These are phyloP conservation scores for Boletus reticuloceps DNA, from an alignment of 768 basidiomycete species.

Conservation along the genomic window DNA sequence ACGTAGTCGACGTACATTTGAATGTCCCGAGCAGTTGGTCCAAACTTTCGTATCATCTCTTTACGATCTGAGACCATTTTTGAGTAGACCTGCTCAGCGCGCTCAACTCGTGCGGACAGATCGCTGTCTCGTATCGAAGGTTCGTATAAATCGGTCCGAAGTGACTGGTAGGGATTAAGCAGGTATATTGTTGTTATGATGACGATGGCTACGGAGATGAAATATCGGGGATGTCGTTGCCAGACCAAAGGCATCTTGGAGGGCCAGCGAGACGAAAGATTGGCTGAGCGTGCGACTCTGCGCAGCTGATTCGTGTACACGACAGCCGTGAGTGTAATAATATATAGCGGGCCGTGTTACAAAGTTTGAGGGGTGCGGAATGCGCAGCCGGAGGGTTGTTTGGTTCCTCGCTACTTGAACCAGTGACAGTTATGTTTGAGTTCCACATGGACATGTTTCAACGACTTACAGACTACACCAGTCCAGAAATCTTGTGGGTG, in stretches of 20 bases:
- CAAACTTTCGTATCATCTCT: constrained; percentile 52
- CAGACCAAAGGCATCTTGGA: constrained; percentile 30
- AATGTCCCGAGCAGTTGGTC: constrained; percentile 48
- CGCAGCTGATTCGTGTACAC: constrained; percentile 6
- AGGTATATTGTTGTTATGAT: constrained; percentile 47
- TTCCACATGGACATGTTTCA: not conserved
- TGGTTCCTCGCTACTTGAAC: constrained; percentile 1
- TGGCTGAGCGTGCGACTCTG: constrained; percentile 6
- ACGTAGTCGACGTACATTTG: constrained; percentile 29
- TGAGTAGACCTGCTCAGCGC: constrained; percentile 46
- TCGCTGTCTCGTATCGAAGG: constrained; percentile 30
- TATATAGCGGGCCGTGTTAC: constrained; percentile 11
- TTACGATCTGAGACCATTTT: constrained; percentile 41
- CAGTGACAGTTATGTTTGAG: not conserved
- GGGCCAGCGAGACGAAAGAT: not conserved
- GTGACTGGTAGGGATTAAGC: constrained; percentile 37
- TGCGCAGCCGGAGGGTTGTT: not conserved
- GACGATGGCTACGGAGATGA: constrained; percentile 40
- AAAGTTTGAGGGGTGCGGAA: constrained; percentile 1
- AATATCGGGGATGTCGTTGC: constrained; percentile 54
- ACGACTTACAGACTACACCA: constrained; percentile 13
- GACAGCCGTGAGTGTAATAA: constrained; percentile 8
- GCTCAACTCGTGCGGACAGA: constrained; percentile 40
- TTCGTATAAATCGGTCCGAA: constrained; percentile 22
- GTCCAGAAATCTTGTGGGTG: not conserved